A percentile compares a stretch with the other conserved stretches of the same genome.
Evolutionary conservation across 371 early-diverging fungal genomes (phyloP).

Genomic region (Basidiobolus meristosporus): DNA sequence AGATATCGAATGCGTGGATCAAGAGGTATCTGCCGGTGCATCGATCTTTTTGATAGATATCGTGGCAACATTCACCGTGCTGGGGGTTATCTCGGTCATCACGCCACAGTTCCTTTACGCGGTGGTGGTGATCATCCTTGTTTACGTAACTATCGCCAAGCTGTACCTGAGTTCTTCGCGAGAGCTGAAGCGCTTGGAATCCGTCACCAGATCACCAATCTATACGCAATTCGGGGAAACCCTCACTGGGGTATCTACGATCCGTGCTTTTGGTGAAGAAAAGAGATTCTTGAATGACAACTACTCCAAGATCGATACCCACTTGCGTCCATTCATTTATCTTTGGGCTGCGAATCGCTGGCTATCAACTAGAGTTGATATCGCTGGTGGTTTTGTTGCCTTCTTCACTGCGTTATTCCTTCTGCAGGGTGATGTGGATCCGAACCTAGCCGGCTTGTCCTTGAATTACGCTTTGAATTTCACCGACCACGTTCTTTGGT

Average conservation of each 20-base stretch:
- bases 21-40: constrained; percentile 23
- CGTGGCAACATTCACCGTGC: constrained; percentile 26
- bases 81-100: constrained; percentile 31
- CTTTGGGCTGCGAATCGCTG: constrained; percentile 79
- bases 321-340: constrained; percentile 63
- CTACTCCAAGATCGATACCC: constrained; percentile 28
- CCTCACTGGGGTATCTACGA: constrained; percentile 42
- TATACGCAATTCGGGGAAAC: constrained; percentile 67
- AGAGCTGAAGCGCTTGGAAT: constrained; percentile 64
- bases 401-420: constrained; percentile 44
- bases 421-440: constrained; percentile 25
- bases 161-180: constrained; percentile 50
- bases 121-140: constrained; percentile 11
- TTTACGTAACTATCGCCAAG: constrained; percentile 17
- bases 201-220: constrained; percentile 54
- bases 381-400: constrained; percentile 44
- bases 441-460: constrained; percentile 61
- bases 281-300: constrained; percentile 33
- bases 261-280: constrained; percentile 54
- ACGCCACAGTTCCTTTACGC: constrained; percentile 35
- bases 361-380: constrained; percentile 66
- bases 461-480: constrained; percentile 43
- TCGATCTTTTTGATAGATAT: constrained; percentile 25
- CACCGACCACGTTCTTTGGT: constrained; percentile 54
- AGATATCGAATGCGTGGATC: constrained; percentile 60